Base-by-base conservation (phyloP, 306 rosid genomes). In the Leucaena leucocephala region DNA sequence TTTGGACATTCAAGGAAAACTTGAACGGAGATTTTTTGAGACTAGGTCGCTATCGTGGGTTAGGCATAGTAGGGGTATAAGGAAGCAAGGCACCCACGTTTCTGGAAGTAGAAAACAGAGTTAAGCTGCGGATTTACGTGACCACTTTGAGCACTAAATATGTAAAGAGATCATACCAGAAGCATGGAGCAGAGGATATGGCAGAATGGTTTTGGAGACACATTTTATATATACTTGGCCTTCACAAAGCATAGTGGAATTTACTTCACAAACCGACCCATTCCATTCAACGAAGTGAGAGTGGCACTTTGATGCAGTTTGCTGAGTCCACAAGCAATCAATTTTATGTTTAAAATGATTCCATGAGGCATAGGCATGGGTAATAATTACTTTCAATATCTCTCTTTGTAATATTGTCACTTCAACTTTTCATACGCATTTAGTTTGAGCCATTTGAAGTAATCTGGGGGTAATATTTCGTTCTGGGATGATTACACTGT, bases 221-320 rank as follows among this genome's bases (percentile, higher is more conserved):
- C 21, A 63, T 13, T 63, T 63, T 63, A 63, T 27, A 27, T 27
- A 27, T 63, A 63, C 39, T 34, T 2, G 68, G 75, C 67, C 27
- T 65, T 68, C 15, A 67, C 71, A 84, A 40, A 76, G 76, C 67
- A 48, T 46, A 84, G 88, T 88, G 89, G 89, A 79, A 74, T 77
- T 80, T 72, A 58, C 82, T 27, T 80, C n/a, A n/a, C n/a, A 85
- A 80, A 74, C 81, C 85, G 78, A 84, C 86, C 82, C 70, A 21
- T 70, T 78, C 86, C 81, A 73, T 79, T 70, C 66, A 52, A 76
- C 39, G 78, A 15, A 62, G 74, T 33, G 79, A 54, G 82, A 15
- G 76, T 78, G 76, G 76, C 82, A 66, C 72, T 77, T 58, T 52
- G 77, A 61, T 54, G 77, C 33, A 12, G 50, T 50, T 72, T 68